Base-by-base conservation (phyloP, 2,329 filamentous ascomycete species). In the Microcyclospora tardicrescens region DNA sequence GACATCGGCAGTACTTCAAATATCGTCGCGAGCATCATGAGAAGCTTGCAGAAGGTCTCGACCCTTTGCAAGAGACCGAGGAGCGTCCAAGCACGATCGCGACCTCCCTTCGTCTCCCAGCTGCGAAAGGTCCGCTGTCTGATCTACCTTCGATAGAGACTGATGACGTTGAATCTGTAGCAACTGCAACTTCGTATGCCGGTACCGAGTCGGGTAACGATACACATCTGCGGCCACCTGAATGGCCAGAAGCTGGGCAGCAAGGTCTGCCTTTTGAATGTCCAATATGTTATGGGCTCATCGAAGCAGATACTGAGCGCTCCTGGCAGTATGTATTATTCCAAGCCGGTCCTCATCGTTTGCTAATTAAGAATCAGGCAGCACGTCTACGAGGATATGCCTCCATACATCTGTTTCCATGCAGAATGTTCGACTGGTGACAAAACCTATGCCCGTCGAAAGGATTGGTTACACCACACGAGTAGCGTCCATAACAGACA, bases 21-120 rank as follows among this genome's bases (percentile, higher is more conserved):
- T 62, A 62, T 36, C 46, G 59, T 4, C 45, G 59, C 33, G 40
- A 46, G 11, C 59, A 61, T 38, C 51, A 56, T 32, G 28, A 51
- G 2, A 59, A 60, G 37, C 40, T 61, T 11, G 19, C 43, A 24
- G 0, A 47, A 51, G 37, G 46, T 43, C 6, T 42, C 47, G 38
- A 41, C n/a, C 36, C 33, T 10, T 2, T 24, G 19, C 19, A 40
- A n/a, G 16, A 38, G 31, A 37, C 37, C 35, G 16, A 32, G 4
- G 16, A 30, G 16, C 13, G 28, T 11, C 28, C 36, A 13, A 37
- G 28, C 28, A 37, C 36, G 27, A 14, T 37, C 10, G 28, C 24
- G 5, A 31, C 36, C 13, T 31, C 28, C 10, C 10, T 37, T 24
- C 36, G 16, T 6, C 33, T 14, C n/a, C 11, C 6, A 14, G 13